Percentiles rank a stretch among this genome's conserved stretches.
Conservation (phyloP, 2,329 filamentous ascomycete genomes). For the Sporothrix pseudoabietina region DNA sequence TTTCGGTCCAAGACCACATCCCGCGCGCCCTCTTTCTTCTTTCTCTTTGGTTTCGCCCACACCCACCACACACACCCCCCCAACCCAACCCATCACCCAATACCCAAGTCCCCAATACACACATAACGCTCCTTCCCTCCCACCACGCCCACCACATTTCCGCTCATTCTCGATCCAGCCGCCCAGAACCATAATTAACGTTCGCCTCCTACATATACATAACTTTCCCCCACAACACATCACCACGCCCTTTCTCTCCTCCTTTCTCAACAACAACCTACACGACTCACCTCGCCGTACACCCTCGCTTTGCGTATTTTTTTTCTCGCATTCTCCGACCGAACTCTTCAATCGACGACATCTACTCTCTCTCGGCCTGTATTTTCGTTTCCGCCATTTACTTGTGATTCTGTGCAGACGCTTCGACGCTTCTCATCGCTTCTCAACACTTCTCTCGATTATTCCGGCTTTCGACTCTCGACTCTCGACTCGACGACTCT, state of each 20-base stretch:
- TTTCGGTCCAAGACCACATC: slow-evolving; percentile 34
- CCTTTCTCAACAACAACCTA: slow-evolving; percentile 14
- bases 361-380: background rate
- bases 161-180: slow-evolving; percentile 32
- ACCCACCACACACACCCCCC: slow-evolving; percentile 24
- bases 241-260: slow-evolving; percentile 28
- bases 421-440: background rate
- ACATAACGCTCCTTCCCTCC: slow-evolving; percentile 29
- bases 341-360: slow-evolving; percentile 1
- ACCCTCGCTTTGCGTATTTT: background rate
- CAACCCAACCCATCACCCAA: slow-evolving; percentile 13
- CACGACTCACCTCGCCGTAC: background rate
- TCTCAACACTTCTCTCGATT: background rate
- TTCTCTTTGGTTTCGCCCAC: slow-evolving; percentile 26
- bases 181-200: slow-evolving; percentile 34
- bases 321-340: background rate
- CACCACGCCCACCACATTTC: slow-evolving; percentile 32
- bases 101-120: background rate
- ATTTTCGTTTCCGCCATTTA: background rate
- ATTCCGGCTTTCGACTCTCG: background rate
- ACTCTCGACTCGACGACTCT: slow-evolving; percentile 17
- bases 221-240: slow-evolving; percentile 35
- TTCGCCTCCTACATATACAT: slow-evolving; percentile 35
- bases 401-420: background rate
- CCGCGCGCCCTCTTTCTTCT: slow-evolving; percentile 34